A percentile compares a stretch with the other conserved stretches of the same genome.
Conservation (phyloP, 2,329 filamentous ascomycete species). For the Fusarium albidum region DNA sequence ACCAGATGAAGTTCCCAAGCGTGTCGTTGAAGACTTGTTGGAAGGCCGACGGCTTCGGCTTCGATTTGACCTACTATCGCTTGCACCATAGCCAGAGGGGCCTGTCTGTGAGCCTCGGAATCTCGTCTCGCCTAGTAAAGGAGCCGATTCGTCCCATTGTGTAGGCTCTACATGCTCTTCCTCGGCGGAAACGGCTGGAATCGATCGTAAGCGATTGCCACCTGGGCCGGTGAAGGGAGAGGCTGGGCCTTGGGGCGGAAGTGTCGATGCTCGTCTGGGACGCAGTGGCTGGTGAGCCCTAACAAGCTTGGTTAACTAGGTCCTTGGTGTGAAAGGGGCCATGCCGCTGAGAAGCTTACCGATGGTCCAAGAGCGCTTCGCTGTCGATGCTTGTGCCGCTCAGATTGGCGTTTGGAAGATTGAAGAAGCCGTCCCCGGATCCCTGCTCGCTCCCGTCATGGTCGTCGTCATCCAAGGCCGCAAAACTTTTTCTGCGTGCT, state of each 20-base stretch:
- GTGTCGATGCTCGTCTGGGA: constrained; percentile 66
- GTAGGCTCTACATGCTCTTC: constrained; percentile 59
- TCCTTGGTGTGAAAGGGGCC: neutral
- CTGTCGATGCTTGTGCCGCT: constrained; percentile 92
- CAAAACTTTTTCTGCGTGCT: constrained; percentile 81
- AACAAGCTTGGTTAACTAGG: neutral
- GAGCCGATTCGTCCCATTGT: constrained; percentile 59
- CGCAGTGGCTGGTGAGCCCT: constrained; percentile 70
- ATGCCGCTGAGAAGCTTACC: constrained; percentile 55
- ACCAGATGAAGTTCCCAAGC: constrained; percentile 44
- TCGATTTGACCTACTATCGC: constrained; percentile 46
- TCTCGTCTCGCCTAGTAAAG: constrained; percentile 58
- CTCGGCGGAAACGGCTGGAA: constrained; percentile 48
- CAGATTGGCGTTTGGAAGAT: constrained; percentile 62
- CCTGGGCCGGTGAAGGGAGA: constrained; percentile 40
- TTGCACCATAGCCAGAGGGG: constrained; percentile 53
- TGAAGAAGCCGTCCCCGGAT: constrained; percentile 56
- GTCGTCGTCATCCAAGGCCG: constrained; percentile 66
- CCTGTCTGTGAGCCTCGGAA: constrained; percentile 33
- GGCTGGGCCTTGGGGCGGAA: constrained; percentile 48
- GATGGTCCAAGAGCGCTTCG: constrained; percentile 86
- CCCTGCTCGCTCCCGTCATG: constrained; percentile 48
- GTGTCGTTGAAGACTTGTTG: constrained; percentile 60
- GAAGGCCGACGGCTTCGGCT: constrained; percentile 57
- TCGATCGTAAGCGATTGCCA: constrained; percentile 48